Evolutionary conservation across 78 protist genomes (phyloP).

Genomic region (Guillardia theta): DNA sequence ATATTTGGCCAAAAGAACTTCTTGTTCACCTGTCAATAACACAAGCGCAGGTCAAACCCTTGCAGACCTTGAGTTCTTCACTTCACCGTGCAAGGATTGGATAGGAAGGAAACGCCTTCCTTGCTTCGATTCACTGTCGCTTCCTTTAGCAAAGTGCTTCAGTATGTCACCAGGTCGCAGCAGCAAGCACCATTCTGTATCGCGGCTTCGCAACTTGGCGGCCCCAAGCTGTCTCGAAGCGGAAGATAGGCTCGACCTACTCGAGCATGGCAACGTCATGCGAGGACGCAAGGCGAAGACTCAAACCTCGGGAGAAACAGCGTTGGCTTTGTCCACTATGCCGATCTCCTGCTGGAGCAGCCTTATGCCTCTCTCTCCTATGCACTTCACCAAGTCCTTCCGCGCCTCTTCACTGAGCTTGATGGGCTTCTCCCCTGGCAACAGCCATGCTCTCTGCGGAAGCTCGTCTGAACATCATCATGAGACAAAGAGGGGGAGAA

Average conservation of each 20-base stretch:
- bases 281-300: no score
- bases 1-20: constrained; percentile 15
- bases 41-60: background rate
- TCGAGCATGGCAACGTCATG: background rate
- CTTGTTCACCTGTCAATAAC: background rate
- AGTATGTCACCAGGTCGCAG: no score
- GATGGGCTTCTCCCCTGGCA: constrained; percentile 11
- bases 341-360: background rate
- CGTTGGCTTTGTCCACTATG: background rate
- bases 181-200: background rate
- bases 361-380: background rate
- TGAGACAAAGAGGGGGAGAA: background rate
- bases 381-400: background rate
- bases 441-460: background rate
- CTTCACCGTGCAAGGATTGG: background rate
- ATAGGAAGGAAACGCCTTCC: background rate
- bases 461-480: no score
- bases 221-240: constrained; percentile 11
- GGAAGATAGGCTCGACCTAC: background rate
- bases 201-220: background rate
- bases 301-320: no score
- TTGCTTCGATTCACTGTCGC: background rate
- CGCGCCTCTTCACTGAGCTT: background rate
- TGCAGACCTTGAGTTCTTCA: background rate
- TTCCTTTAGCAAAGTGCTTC: no score